These are phyloP conservation scores for Aspergillus candidus DNA, from an alignment of 2,329 filamentous ascomycete genomes.

Conservation along the genomic window DNA sequence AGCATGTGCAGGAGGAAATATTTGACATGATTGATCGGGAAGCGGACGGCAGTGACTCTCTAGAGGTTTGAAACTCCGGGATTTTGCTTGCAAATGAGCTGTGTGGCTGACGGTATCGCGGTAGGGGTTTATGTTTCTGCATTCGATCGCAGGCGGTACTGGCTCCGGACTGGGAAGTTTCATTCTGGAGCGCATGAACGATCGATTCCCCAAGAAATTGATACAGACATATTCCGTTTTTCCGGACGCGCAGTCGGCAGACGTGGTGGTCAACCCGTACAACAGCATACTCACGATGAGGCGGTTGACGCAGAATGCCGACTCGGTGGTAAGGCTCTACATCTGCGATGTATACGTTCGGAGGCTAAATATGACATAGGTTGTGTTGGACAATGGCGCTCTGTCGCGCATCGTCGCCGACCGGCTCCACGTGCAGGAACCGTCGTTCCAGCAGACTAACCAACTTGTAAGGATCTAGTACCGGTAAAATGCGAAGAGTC, in stretches of 20 bases:
- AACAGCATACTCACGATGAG: constrained; percentile 93
- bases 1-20: constrained; percentile 88
- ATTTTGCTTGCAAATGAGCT: neutral
- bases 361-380: constrained; percentile 34
- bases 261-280: constrained; percentile 97
- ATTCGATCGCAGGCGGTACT: constrained; percentile 95
- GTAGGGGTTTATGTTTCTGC: constrained; percentile 94
- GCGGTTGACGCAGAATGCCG: constrained; percentile 87
- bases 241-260: constrained; percentile 80
- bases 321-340: constrained; percentile 65
- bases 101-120: constrained; percentile 1
- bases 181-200: constrained; percentile 89
- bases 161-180: constrained; percentile 95
- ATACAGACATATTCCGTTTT: constrained; percentile 99
- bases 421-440: constrained; percentile 86
- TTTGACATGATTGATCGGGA: constrained; percentile 99
- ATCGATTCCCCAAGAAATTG: constrained; percentile 96
- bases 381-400: constrained; percentile 93
- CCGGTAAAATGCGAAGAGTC: neutral
- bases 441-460: constrained; percentile 95
- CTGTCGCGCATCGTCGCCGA: constrained; percentile 91
- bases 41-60: constrained; percentile 92
- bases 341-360: neutral
- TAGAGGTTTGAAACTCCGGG: constrained; percentile 57
- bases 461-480: constrained; percentile 63